These are phyloP conservation scores for Scenedesmus sp. DNA, from an alignment of 163 green algal species.

Conservation along the genomic window DNA sequence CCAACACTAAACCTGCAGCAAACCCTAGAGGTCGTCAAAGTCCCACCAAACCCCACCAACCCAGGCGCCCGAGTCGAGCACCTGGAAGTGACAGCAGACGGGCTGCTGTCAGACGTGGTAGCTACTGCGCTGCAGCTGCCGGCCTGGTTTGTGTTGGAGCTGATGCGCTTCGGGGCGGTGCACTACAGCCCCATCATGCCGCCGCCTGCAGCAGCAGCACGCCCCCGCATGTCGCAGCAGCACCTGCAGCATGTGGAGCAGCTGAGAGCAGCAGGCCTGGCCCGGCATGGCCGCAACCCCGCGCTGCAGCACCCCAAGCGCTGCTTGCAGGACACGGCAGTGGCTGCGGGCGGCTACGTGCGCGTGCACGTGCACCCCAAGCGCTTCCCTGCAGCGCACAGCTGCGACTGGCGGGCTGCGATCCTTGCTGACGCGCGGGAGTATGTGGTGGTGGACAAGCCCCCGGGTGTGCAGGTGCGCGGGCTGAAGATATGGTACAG, in stretches of 20 bases:
- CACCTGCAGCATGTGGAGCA: slow-evolving; percentile 26
- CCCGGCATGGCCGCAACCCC: slow-evolving; percentile 20
- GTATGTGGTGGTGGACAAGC: slow-evolving; percentile 84
- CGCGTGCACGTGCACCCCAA: slow-evolving; percentile 81
- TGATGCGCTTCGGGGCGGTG: slow-evolving; percentile 80
- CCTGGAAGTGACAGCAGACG: slow-evolving; percentile 29
- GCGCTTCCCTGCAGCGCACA: slow-evolving; percentile 75
- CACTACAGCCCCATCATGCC: slow-evolving; percentile 72
- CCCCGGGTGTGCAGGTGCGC: slow-evolving; percentile 73
- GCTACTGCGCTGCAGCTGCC: slow-evolving; percentile 31
- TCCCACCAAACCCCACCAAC: slow-evolving; percentile 9
- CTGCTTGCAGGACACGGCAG: background rate
- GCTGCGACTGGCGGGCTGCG: slow-evolving; percentile 62
- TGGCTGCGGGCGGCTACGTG: slow-evolving; percentile 17
- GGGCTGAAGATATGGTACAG: background rate
- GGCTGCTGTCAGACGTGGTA: slow-evolving; percentile 30
- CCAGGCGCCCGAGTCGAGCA: slow-evolving; percentile 38
- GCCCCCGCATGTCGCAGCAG: slow-evolving; percentile 2
- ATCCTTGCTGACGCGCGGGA: slow-evolving; percentile 61
- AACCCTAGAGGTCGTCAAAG: slow-evolving; percentile 17
- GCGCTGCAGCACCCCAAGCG: slow-evolving; percentile 51
- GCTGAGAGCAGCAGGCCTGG: slow-evolving; percentile 8
- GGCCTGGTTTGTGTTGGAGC: slow-evolving; percentile 35
- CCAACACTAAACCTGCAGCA: background rate
- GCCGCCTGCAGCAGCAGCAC: background rate